Conservation (phyloP, 2,329 filamentous ascomycete genomes). For the Akanthomyces muscarius region DNA sequence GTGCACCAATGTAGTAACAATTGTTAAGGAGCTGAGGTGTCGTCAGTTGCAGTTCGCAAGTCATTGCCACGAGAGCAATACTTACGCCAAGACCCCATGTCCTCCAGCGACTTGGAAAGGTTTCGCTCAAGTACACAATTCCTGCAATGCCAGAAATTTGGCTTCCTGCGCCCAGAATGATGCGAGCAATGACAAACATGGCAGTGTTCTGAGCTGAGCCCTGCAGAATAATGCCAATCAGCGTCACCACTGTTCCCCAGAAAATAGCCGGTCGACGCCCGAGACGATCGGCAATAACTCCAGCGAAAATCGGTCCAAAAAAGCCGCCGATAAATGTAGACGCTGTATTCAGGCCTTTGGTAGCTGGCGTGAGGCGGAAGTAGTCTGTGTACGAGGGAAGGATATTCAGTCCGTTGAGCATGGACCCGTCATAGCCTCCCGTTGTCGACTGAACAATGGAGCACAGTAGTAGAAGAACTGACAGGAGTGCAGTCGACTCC, state of each 20-base stretch:
- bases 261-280: slow-evolving; percentile 43
- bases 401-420: slow-evolving; percentile 56
- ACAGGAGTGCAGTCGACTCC: slow-evolving; percentile 36
- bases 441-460: slow-evolving; percentile 40
- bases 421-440: slow-evolving; percentile 43
- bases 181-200: slow-evolving; percentile 46
- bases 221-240: slow-evolving; percentile 44
- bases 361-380: slow-evolving; percentile 50
- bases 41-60: neutral
- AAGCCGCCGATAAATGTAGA: slow-evolving; percentile 50
- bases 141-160: slow-evolving; percentile 41
- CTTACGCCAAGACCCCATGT: slow-evolving; percentile 23
- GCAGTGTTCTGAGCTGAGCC: slow-evolving; percentile 46
- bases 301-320: slow-evolving; percentile 40
- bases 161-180: slow-evolving; percentile 45
- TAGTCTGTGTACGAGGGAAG: slow-evolving; percentile 53
- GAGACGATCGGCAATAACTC: slow-evolving; percentile 37
- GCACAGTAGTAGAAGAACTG: slow-evolving; percentile 39
- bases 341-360: slow-evolving; percentile 51
- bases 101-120: slow-evolving; percentile 33
- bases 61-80: neutral
- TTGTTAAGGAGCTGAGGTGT: slow-evolving; percentile 24
- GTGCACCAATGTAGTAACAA: slow-evolving; percentile 35
- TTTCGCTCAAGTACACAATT: slow-evolving; percentile 47
- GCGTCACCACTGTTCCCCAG: slow-evolving; percentile 39